Percentiles rank a stretch among this genome's conserved stretches.
phyloP scores from a whole-genome alignment of 441 rosid genomes.

The Pelargonium cotyledonis region DNA sequence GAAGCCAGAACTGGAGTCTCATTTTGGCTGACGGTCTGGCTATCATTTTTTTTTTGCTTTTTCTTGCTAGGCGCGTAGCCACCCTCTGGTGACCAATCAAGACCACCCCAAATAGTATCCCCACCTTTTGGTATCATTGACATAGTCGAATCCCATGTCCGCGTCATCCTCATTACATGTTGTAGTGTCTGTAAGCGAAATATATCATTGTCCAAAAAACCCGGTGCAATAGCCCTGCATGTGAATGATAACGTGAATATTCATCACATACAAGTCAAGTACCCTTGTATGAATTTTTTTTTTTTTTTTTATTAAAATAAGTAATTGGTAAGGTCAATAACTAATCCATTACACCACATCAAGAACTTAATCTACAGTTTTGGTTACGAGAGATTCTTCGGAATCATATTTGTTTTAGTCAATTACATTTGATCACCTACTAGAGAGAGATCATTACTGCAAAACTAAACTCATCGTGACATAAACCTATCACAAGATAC shows the following conservation, averaged over 20 bases:
- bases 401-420: too few relatives aligned
- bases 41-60: slow-evolving; percentile 35
- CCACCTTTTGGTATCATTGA: slow-evolving; percentile 97
- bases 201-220: slow-evolving; percentile 68
- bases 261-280: neutral
- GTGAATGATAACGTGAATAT: neutral
- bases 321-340: too few relatives aligned
- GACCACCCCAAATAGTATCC: slow-evolving; percentile 87
- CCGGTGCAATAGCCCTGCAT: slow-evolving; percentile 89
- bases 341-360: too few relatives aligned
- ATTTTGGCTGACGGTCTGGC: slow-evolving; percentile 23
- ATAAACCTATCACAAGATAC: neutral
- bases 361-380: too few relatives aligned
- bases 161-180: slow-evolving; percentile 77
- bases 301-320: too few relatives aligned
- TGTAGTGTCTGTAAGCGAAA: slow-evolving; percentile 80
- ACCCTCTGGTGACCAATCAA: slow-evolving; percentile 92
- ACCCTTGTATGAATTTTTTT: neutral
- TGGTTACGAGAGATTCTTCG: too few relatives aligned
- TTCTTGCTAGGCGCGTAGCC: slow-evolving; percentile 37
- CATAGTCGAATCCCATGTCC: slow-evolving; percentile 96
- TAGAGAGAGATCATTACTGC: too few relatives aligned
- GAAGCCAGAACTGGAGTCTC: slow-evolving; percentile 32
- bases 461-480: too few relatives aligned
- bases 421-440: too few relatives aligned